A percentile compares a stretch with the other conserved stretches of the same genome.
phyloP scores from a whole-genome alignment of 2,329 filamentous ascomycete species.

The Aspergillus texensis region DNA sequence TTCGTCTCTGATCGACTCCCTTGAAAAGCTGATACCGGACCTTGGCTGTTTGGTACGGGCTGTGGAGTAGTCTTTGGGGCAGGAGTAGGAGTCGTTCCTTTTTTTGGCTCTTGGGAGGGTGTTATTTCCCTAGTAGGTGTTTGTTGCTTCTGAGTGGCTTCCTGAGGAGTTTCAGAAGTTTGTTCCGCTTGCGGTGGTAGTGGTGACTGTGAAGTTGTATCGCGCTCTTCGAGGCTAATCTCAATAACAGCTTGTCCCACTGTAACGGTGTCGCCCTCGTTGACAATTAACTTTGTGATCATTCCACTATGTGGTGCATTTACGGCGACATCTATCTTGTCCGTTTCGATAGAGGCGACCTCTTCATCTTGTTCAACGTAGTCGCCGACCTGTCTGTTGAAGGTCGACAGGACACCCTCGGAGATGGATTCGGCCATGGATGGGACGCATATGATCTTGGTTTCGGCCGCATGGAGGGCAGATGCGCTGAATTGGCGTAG shows the following conservation, averaged over 20 bases:
- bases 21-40: neutral
- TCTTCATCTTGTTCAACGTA: neutral
- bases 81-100: neutral
- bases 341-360: neutral
- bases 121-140: neutral
- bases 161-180: neutral
- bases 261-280: neutral
- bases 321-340: neutral
- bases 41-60: neutral
- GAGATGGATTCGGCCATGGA: constrained; percentile 3
- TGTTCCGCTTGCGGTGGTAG: neutral
- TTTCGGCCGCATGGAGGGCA: neutral
- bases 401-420: neutral
- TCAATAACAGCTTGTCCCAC: neutral
- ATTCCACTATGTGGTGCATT: neutral
- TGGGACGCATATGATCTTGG: neutral
- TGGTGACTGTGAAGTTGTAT: neutral
- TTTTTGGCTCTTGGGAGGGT: neutral
- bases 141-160: neutral
- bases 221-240: neutral
- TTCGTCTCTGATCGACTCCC: neutral
- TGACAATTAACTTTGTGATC: neutral
- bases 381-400: neutral
- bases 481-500: neutral
- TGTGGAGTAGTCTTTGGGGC: neutral